Base-by-base conservation (phyloP, 2,329 filamentous ascomycete genomes). In the Arthrobotrys musiformis region DNA sequence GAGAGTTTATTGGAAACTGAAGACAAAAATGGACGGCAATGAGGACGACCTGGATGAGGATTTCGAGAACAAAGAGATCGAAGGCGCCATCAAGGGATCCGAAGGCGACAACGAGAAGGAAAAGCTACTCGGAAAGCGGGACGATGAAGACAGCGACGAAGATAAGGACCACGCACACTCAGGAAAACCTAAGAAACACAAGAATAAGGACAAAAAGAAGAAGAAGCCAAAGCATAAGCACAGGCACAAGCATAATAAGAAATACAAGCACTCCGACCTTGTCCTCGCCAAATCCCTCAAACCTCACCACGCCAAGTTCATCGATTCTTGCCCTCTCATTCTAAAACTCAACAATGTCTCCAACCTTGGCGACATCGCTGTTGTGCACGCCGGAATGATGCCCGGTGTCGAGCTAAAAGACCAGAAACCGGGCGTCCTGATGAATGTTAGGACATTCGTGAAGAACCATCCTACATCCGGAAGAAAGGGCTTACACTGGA, bases 381-480 rank as follows among this genome's bases (percentile, higher is more conserved):
- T 93, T 61, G 94, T 94, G 5, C 95, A 98, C 84, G 94, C 89
- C 0, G 95, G 95, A 0, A 86, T 98, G 1, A 90, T 95, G 0
- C 93, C 94, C 0, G 91, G 90, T 4, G 85, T 97, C 0, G 83
- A 88, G 0, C 86, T 97, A 13, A 86, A 90, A 52, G 85, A 87
- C 62, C 56, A 79, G 40, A 78, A 97, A 83, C 91, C 93, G 0
- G 90, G 89, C 83, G 90, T 91, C 62, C 91, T 92, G 44, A 97
- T 97, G 93, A 95, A 93, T 82, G 96, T 99, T 92, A 90, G 93
- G 70, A 92, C 90, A 5, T 88, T 97, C 17, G 84, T 86, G 9
- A 90, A 88, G 9, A 87, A 89, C 74, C 84, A 88, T 11, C 90
- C 89, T 2, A 88, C 85, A 64, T 85, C 85, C 79, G 85, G 81